Conservation (phyloP, 805 yeast species). For the Cyberlindnera subsufficiens region DNA sequence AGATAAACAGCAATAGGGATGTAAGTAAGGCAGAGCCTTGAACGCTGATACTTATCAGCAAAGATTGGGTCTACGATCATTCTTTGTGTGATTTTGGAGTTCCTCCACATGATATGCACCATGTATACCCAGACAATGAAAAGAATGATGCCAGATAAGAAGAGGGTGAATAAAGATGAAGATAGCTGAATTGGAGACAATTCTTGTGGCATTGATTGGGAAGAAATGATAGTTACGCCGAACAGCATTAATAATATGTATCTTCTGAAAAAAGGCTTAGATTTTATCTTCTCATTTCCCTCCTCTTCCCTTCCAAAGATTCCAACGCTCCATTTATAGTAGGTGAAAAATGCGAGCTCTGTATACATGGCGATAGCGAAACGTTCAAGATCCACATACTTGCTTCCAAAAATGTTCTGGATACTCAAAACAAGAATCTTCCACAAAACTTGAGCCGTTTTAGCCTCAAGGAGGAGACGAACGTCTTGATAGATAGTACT, state of each 20-base stretch:
- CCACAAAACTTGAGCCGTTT: background rate
- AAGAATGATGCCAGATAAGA: too few species aligned
- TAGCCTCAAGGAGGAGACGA: background rate
- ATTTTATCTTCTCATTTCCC: background rate
- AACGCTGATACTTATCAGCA: constrained; percentile 5
- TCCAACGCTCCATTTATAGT: constrained; percentile 11
- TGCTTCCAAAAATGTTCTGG: background rate
- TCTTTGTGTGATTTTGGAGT: constrained; percentile 9
- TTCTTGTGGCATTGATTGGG: constrained; percentile 10
- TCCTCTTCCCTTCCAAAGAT: constrained; percentile 9
- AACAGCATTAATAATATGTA: background rate
- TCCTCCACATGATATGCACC: constrained; percentile 15
- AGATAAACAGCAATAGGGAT: constrained; percentile 5
- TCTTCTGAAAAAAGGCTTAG: constrained; percentile 2
- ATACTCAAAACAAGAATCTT: background rate
- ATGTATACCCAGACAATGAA: constrained; percentile 14
- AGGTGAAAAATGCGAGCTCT: background rate
- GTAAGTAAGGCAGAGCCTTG: constrained; percentile 3
- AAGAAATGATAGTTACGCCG: background rate
- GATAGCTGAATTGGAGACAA: constrained; percentile 8
- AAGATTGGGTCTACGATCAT: constrained; percentile 13
- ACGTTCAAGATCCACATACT: background rate
- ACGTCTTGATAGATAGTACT: constrained; percentile 10
- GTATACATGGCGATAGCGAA: background rate
- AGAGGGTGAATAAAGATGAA: too few species aligned